phyloP scores from a whole-genome alignment of 2,329 filamentous ascomycete genomes.

The Metarhizium guizhouense region DNA sequence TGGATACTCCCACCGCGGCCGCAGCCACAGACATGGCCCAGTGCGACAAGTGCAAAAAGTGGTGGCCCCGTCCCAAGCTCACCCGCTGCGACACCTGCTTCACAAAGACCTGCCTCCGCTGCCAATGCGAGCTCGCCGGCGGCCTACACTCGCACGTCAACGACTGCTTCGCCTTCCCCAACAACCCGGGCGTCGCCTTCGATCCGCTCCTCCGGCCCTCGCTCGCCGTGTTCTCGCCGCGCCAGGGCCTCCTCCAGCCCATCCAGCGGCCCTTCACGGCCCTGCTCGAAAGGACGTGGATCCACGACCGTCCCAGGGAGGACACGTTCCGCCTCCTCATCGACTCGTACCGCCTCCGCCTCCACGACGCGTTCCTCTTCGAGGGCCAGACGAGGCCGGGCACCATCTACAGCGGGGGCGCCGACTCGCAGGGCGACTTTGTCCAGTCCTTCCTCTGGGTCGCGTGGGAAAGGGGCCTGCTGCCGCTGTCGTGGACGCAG shows the following conservation, averaged over 20 bases:
- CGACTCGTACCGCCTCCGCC: conserved; percentile 32
- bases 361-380: conserved; percentile 20
- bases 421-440: conserved; percentile 18
- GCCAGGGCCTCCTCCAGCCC: conserved; percentile 12
- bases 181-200: background rate
- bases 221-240: conserved; percentile 3
- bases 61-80: background rate
- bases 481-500: conserved; percentile 31
- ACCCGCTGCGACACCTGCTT: conserved; percentile 1
- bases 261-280: conserved; percentile 23
- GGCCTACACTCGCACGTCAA: conserved; percentile 1
- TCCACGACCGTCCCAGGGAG: conserved; percentile 26
- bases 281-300: conserved; percentile 24
- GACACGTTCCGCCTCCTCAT: conserved; percentile 34
- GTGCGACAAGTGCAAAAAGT: background rate
- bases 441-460: conserved; percentile 18
- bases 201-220: background rate
- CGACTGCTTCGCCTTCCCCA: conserved; percentile 3
- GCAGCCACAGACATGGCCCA: background rate
- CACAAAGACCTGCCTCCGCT: background rate
- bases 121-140: background rate
- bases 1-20: background rate
- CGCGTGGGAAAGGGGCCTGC: conserved; percentile 11
- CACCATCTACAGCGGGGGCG: conserved; percentile 13
- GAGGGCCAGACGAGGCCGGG: conserved; percentile 10